These are phyloP conservation scores for Golovinomyces cichoracearum DNA, from an alignment of 2,329 filamentous ascomycete species.

Conservation along the genomic window DNA sequence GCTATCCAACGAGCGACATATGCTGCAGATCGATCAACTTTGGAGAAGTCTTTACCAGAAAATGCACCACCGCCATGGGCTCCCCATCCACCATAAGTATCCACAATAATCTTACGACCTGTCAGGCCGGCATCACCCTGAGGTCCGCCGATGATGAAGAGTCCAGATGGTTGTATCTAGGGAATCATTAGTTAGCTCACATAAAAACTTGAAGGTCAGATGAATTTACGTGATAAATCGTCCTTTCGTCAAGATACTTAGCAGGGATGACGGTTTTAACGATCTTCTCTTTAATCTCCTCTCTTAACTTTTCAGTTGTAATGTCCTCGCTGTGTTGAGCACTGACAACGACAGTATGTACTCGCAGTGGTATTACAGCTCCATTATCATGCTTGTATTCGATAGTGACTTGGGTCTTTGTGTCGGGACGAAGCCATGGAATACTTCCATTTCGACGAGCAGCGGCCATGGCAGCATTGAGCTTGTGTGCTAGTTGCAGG, in stretches of 20 bases:
- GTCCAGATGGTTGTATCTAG: constrained; percentile 81
- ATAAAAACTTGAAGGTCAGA: background rate
- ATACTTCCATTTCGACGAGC: constrained; percentile 69
- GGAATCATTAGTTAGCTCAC: too few species aligned
- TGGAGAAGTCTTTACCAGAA: constrained; percentile 99
- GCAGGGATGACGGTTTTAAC: constrained; percentile 82
- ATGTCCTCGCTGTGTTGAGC: constrained; percentile 81
- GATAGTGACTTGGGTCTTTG: constrained; percentile 97
- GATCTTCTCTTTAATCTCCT: constrained; percentile 93
- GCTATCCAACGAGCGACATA: constrained; percentile 97
- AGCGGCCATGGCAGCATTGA: constrained; percentile 81
- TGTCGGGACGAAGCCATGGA: constrained; percentile 90
- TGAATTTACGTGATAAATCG: constrained; percentile 64
- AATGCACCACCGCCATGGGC: constrained; percentile 99
- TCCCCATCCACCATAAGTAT: constrained; percentile 99
- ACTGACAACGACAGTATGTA: constrained; percentile 90
- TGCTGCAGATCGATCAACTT: constrained; percentile 94
- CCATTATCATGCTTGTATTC: constrained; percentile 95
- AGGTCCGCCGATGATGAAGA: constrained; percentile 96
- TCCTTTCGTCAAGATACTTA: constrained; percentile 76
- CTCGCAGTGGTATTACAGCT: constrained; percentile 71
- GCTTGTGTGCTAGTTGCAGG: constrained; percentile 80
- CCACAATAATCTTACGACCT: constrained; percentile 92
- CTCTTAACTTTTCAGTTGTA: constrained; percentile 71
- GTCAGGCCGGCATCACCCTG: constrained; percentile 98